These are phyloP conservation scores for Fragilaria crotonensis DNA, from an alignment of 108 stramenopile genomes.

Conservation along the genomic window DNA sequence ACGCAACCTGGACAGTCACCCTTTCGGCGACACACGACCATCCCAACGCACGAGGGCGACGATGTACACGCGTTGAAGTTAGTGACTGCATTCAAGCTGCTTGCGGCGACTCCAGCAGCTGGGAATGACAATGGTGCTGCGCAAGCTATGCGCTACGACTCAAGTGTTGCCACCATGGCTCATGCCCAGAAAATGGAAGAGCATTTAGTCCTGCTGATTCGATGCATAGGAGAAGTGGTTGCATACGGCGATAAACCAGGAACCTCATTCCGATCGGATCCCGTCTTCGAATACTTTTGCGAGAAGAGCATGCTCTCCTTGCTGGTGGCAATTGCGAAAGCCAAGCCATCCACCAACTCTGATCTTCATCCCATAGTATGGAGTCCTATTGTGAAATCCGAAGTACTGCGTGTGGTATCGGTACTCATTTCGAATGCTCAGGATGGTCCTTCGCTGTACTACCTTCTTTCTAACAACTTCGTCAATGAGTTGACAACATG, in stretches of 20 bases:
- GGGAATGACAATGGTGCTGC: conserved; percentile 30
- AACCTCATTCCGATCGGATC: not conserved
- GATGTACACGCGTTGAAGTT: conserved; percentile 2
- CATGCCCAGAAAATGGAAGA: conserved; percentile 22
- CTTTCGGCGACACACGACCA: not conserved
- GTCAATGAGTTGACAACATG: conserved; percentile 70
- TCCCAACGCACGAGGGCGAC: no score
- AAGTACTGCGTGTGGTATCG: conserved; percentile 59
- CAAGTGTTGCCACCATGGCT: conserved; percentile 21
- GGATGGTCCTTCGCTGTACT: conserved; percentile 48
- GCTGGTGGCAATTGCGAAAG: conserved; percentile 62
- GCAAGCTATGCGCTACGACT: conserved; percentile 24
- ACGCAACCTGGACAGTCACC: not conserved
- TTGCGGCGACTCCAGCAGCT: conserved; percentile 27
- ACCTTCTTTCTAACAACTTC: conserved; percentile 71
- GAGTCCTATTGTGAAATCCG: conserved; percentile 64
- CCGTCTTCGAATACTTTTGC: conserved; percentile 82
- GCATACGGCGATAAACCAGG: conserved; percentile 11
- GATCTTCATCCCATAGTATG: conserved; percentile 55
- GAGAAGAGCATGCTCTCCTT: conserved; percentile 72
- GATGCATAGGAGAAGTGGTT: conserved; percentile 35
- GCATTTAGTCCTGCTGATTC: conserved; percentile 25
- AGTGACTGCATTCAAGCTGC: conserved; percentile 31
- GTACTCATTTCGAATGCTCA: conserved; percentile 45
- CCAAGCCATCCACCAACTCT: conserved; percentile 16